Conservation (phyloP, 768 basidiomycete species). For the Boletus vinaceobasis region DNA sequence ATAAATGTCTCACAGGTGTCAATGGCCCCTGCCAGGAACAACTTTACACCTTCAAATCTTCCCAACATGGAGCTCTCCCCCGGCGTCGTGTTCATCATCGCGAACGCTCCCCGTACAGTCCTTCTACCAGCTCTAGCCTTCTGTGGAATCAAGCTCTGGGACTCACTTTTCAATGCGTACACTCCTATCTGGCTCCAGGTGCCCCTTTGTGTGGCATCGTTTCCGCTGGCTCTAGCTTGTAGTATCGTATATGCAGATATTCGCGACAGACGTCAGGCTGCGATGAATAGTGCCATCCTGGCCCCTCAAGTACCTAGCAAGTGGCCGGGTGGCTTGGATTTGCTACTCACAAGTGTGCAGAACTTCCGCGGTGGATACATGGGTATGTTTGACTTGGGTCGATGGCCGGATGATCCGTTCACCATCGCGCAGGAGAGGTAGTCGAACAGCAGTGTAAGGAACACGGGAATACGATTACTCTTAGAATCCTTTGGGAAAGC, state of each 20-base stretch:
- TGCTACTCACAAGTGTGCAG: conserved; percentile 22
- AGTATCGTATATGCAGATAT: conserved; percentile 13
- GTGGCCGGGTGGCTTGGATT: conserved; percentile 38
- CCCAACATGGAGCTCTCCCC: conserved; percentile 37
- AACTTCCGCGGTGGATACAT: conserved; percentile 28
- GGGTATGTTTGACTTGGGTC: conserved; percentile 18
- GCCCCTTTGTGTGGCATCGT: conserved; percentile 19
- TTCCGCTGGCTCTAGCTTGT: conserved; percentile 20
- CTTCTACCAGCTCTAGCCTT: conserved; percentile 17
- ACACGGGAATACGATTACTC: conserved; percentile 32
- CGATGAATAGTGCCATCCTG: conserved; percentile 26
- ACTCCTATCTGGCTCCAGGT: conserved; percentile 16
- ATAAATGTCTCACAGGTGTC: too few species aligned
- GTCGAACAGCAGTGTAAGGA: conserved; percentile 20
- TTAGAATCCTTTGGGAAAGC: conserved; percentile 37
- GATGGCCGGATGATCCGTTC: not conserved
- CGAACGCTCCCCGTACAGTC: conserved; percentile 23
- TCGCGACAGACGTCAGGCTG: conserved; percentile 13
- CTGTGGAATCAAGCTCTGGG: conserved; percentile 12
- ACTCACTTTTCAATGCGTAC: conserved; percentile 2
- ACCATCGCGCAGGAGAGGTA: conserved; percentile 26
- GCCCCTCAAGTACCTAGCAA: conserved; percentile 33
- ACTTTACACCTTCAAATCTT: too few species aligned
- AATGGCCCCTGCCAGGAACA: too few species aligned
- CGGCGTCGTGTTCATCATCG: conserved; percentile 27